These are phyloP conservation scores for Plasmopara halstedii DNA, from an alignment of 352 stramenopile species.

Conservation along the genomic window DNA sequence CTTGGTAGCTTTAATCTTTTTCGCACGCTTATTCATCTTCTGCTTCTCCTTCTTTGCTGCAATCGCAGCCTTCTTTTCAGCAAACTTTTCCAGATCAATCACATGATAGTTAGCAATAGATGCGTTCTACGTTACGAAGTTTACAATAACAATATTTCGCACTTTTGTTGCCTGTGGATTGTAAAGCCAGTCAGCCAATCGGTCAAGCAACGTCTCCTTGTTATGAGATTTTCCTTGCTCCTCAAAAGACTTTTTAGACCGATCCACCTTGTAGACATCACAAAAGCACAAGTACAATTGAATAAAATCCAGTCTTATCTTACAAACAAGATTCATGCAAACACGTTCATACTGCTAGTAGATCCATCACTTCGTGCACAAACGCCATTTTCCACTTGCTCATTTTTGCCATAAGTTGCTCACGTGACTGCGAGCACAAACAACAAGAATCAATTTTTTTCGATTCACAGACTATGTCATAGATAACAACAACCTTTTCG, in stretches of 20 bases:
- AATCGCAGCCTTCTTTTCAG: slow-evolving; percentile 24
- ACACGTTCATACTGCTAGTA: slow-evolving; percentile 43
- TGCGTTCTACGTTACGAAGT: not conserved
- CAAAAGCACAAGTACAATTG: slow-evolving; percentile 1
- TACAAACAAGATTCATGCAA: not conserved
- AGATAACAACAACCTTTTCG: slow-evolving; percentile 44
- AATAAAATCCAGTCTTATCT: not conserved
- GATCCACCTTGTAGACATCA: slow-evolving; percentile 44
- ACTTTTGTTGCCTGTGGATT: slow-evolving; percentile 55
- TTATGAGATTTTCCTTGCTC: slow-evolving; percentile 42
- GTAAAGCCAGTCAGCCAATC: slow-evolving; percentile 70
- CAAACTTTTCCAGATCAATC: slow-evolving; percentile 12
- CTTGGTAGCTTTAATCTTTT: slow-evolving; percentile 21
- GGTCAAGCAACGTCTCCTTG: slow-evolving; percentile 61
- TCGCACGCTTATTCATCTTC: slow-evolving; percentile 39
- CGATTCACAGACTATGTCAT: not conserved
- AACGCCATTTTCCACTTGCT: slow-evolving; percentile 63
- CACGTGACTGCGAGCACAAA: slow-evolving; percentile 29
- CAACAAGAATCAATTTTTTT: not conserved
- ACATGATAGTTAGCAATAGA: slow-evolving; percentile 1
- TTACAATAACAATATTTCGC: not conserved
- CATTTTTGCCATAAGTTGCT: slow-evolving; percentile 54
- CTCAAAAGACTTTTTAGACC: slow-evolving; percentile 81
- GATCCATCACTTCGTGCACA: slow-evolving; percentile 68
- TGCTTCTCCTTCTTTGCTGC: slow-evolving; percentile 25